Conservation (phyloP, 345 rosid genomes). For the Nasturtium officinale region DNA sequence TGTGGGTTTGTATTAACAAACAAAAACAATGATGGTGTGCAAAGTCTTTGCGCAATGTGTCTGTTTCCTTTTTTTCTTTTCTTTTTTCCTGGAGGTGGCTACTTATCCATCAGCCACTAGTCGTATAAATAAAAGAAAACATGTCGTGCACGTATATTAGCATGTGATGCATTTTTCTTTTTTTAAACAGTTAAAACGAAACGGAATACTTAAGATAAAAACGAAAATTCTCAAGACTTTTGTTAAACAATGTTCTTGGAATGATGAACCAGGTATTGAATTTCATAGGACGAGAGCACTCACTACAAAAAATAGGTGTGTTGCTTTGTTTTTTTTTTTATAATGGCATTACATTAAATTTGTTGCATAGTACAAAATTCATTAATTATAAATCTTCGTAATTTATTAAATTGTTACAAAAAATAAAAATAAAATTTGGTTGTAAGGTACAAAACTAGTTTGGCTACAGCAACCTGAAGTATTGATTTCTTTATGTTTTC, state of each 20-base stretch:
- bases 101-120: constrained; percentile 32
- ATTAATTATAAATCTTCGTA: background rate
- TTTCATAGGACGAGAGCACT: background rate
- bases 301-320: background rate
- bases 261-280: background rate
- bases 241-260: background rate
- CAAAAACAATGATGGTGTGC: constrained; percentile 16
- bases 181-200: background rate
- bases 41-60: constrained; percentile 29
- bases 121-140: constrained; percentile 14
- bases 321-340: no score
- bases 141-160: constrained; percentile 9
- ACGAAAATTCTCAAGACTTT: background rate
- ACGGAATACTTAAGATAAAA: background rate
- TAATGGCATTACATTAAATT: background rate
- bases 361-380: background rate
- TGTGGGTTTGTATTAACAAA: constrained; percentile 15
- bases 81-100: background rate
- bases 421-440: no score
- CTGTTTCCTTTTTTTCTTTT: constrained; percentile 4
- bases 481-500: no score
- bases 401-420: no score
- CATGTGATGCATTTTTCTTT: background rate
- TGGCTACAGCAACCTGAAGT: background rate
- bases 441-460: background rate